phyloP scores from a whole-genome alignment of 2,329 filamentous ascomycete genomes.

The Fusarium avenaceum region DNA sequence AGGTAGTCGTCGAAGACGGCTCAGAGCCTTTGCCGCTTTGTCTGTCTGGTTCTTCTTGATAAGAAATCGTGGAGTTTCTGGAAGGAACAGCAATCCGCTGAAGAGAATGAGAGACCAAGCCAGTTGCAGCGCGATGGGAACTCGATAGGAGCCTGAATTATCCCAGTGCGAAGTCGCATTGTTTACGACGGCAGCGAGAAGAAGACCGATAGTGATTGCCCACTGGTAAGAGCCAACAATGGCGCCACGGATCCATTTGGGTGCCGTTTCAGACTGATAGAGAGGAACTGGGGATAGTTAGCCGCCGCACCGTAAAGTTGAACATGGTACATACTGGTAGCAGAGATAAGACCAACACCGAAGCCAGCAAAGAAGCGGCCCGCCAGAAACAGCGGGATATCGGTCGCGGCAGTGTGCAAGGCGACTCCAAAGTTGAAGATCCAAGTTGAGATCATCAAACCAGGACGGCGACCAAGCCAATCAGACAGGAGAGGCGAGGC shows the following conservation, averaged over 20 bases:
- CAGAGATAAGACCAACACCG: slow-evolving; percentile 80
- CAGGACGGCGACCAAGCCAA: slow-evolving; percentile 73
- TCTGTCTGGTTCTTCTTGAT: slow-evolving; percentile 67
- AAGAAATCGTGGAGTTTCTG: slow-evolving; percentile 79
- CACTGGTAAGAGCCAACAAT: slow-evolving; percentile 79
- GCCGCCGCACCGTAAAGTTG: background rate
- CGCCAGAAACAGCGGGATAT: slow-evolving; percentile 74
- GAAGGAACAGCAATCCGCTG: slow-evolving; percentile 74
- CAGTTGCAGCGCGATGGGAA: slow-evolving; percentile 75
- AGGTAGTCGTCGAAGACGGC: too few relatives aligned
- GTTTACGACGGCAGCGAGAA: slow-evolving; percentile 75
- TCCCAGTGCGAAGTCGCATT: slow-evolving; percentile 69
- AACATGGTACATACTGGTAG: slow-evolving; percentile 62
- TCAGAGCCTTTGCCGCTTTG: too few relatives aligned
- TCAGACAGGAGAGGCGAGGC: slow-evolving; percentile 73
- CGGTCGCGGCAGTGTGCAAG: slow-evolving; percentile 72
- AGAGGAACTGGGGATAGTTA: slow-evolving; percentile 66
- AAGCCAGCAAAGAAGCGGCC: slow-evolving; percentile 81
- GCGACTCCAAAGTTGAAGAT: slow-evolving; percentile 78
- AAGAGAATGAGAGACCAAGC: slow-evolving; percentile 77
- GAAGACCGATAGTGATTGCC: slow-evolving; percentile 78
- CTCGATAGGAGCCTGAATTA: slow-evolving; percentile 72
- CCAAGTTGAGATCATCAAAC: slow-evolving; percentile 70
- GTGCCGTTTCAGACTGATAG: slow-evolving; percentile 79
- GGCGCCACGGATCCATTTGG: slow-evolving; percentile 79